These are phyloP conservation scores for Periconia macrospinosa DNA, from an alignment of 2,329 filamentous ascomycete genomes.

Conservation along the genomic window DNA sequence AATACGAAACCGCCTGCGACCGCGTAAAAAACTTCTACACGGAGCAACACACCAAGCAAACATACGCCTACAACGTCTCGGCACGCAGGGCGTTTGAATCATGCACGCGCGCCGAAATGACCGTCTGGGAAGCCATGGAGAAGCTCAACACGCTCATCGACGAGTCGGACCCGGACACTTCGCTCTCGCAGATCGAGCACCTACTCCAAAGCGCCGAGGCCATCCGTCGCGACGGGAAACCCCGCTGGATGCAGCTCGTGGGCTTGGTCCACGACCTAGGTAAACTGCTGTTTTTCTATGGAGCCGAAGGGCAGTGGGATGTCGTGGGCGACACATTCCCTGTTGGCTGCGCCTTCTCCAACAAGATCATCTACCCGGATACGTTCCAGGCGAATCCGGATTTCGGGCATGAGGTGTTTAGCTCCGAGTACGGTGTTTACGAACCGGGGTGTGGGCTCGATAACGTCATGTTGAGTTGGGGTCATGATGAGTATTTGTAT, in stretches of 20 bases:
- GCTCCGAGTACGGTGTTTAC: constrained; percentile 80
- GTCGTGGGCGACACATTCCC: constrained; percentile 87
- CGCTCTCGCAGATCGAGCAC: constrained; percentile 85
- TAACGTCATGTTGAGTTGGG: constrained; percentile 89
- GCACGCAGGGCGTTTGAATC: constrained; percentile 72
- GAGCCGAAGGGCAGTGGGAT: constrained; percentile 87
- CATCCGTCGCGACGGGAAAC: constrained; percentile 81
- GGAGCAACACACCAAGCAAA: constrained; percentile 72
- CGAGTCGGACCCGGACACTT: constrained; percentile 87
- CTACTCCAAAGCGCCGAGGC: constrained; percentile 87
- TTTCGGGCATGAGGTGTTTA: constrained; percentile 69
- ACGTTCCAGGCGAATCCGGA: constrained; percentile 81
- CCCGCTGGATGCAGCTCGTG: constrained; percentile 78
- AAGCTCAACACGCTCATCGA: constrained; percentile 90
- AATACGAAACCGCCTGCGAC: constrained; percentile 82
- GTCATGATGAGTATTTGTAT: constrained; percentile 87
- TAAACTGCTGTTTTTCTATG: constrained; percentile 80
- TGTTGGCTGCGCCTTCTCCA: constrained; percentile 74
- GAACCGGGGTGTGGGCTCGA: constrained; percentile 76
- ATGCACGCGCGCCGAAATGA: constrained; percentile 73
- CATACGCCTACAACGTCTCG: constrained; percentile 80
- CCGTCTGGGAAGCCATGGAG: constrained; percentile 89
- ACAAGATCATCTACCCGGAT: constrained; percentile 77
- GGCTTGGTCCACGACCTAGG: constrained; percentile 79
- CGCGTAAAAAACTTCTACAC: constrained; percentile 85